Evolutionary conservation across 495 filamentous ascomycete species (phyloP).

Genomic region (Penicillium malachiteum): DNA sequence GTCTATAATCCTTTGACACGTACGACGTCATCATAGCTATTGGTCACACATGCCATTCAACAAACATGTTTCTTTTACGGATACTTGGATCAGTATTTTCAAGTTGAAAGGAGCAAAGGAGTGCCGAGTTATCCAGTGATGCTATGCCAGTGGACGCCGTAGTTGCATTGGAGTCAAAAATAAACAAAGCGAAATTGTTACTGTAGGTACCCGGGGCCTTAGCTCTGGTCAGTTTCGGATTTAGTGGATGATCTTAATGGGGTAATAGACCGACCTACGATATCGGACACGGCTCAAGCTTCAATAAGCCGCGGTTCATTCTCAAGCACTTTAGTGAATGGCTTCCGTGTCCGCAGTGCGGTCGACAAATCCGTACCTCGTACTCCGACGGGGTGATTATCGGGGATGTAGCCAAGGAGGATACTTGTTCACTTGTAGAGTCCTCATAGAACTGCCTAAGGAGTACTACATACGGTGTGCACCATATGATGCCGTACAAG

Average conservation of each 20-base stretch:
- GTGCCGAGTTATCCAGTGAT: too few species aligned
- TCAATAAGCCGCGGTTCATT: background rate
- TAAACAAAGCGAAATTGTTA: background rate
- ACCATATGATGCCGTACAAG: too few species aligned
- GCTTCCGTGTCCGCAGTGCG: too few species aligned
- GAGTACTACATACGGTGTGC: too few species aligned
- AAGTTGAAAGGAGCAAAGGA: background rate
- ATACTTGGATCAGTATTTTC: too few species aligned
- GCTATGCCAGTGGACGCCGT: too few species aligned
- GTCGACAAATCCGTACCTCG: too few species aligned
- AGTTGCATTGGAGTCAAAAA: background rate
- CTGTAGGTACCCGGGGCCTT: background rate
- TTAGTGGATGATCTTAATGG: background rate
- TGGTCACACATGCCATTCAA: background rate
- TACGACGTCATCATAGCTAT: slow-evolving; percentile 3
- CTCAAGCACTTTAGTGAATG: too few species aligned
- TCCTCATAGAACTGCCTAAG: too few species aligned
- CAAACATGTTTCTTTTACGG: background rate
- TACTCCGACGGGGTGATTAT: too few species aligned
- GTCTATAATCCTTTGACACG: background rate
- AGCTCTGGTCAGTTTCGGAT: background rate
- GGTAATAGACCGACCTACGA: background rate
- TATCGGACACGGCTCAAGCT: background rate
- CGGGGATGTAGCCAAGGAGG: too few species aligned
- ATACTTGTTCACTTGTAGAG: too few species aligned